Conservation (phyloP, 192 early-diverging fungal genomes). For the Coemansia sp. region DNA sequence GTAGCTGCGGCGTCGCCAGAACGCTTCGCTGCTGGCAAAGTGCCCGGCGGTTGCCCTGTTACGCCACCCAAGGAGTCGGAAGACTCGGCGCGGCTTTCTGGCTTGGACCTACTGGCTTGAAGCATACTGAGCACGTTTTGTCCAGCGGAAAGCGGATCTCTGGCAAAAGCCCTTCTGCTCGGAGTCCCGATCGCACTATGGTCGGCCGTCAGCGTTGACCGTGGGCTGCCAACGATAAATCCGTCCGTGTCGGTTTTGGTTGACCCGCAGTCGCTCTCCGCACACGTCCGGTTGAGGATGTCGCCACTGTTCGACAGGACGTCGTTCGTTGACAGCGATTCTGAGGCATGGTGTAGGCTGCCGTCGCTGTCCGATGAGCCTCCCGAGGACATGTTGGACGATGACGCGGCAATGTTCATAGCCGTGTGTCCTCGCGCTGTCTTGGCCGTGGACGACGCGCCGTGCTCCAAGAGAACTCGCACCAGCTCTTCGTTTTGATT, state of each 20-base stretch:
- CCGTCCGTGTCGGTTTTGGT: conserved; percentile 20
- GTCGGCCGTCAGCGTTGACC: conserved; percentile 20
- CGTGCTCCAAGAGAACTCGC: conserved; percentile 71
- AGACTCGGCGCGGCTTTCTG: conserved; percentile 3
- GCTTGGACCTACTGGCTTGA: conserved; percentile 40
- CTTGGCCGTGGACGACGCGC: conserved; percentile 71
- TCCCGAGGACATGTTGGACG: conserved; percentile 39
- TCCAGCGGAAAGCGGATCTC: conserved; percentile 39
- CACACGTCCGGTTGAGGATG: conserved; percentile 1
- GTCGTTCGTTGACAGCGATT: conserved; percentile 27
- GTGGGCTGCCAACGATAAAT: conserved; percentile 34
- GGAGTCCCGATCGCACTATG: conserved; percentile 38
- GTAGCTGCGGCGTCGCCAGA: conserved; percentile 15
- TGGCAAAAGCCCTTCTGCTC: conserved; percentile 15
- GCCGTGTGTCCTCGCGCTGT: conserved; percentile 73
- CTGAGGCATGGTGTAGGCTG: conserved; percentile 18
- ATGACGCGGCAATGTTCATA: conserved; percentile 65
- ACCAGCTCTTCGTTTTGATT: conserved; percentile 77
- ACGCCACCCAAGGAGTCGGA: not conserved
- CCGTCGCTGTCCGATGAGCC: conserved; percentile 33
- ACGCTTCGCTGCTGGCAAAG: conserved; percentile 6
- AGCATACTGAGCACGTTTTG: conserved; percentile 56
- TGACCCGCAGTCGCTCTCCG: conserved; percentile 20
- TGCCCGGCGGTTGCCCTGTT: not conserved
- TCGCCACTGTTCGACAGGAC: conserved; percentile 11